Percentiles rank a stretch among this genome's conserved stretches.
phyloP scores from a whole-genome alignment of 306 rosid species.

The Pueraria montana region DNA sequence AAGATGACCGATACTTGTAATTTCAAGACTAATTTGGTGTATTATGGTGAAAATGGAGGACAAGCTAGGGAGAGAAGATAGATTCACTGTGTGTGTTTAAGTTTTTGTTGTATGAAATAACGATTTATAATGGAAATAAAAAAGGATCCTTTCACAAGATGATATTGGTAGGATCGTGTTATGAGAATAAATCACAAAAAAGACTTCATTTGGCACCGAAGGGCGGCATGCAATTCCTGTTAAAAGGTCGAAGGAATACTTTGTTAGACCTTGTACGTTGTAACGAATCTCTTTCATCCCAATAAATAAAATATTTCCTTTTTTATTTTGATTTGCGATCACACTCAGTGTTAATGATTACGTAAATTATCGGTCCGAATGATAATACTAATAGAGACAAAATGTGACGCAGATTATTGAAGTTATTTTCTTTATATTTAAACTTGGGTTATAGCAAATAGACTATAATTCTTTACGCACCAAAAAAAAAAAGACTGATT shows the following conservation, averaged over 20 bases:
- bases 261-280: conserved; percentile 21
- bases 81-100: conserved; percentile 18
- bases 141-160: background rate
- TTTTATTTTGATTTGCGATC: background rate
- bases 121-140: conserved; percentile 7
- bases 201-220: background rate
- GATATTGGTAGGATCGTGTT: background rate
- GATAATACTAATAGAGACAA: too few relatives aligned
- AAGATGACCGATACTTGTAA: background rate
- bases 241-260: conserved; percentile 5
- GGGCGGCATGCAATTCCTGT: background rate
- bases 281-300: conserved; percentile 38
- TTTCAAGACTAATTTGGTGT: background rate
- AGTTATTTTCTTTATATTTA: background rate
- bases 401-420: background rate
- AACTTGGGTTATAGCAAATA: background rate
- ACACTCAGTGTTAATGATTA: background rate
- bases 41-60: background rate
- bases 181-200: too few relatives aligned
- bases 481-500: background rate
- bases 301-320: conserved; percentile 8
- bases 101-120: background rate
- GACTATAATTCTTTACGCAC: background rate
- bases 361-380: background rate
- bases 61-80: conserved; percentile 31